These are phyloP conservation scores for Metschnikowia hibisci DNA, from an alignment of 805 yeast species.

Conservation along the genomic window DNA sequence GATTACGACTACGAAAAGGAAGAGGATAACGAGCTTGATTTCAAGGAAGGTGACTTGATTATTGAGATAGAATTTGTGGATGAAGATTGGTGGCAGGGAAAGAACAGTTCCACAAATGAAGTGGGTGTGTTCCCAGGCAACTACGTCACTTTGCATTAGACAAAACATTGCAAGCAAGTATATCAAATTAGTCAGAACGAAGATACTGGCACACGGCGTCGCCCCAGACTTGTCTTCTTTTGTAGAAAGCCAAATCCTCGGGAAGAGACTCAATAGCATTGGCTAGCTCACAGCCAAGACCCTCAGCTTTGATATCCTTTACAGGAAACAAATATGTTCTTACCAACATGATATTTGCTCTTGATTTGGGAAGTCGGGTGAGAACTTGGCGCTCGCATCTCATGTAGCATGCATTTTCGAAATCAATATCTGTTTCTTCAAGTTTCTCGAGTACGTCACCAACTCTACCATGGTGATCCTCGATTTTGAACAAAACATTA, in stretches of 20 bases:
- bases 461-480: conserved; percentile 39
- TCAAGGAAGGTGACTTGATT: conserved; percentile 79
- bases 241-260: conserved; percentile 36
- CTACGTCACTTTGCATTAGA: conserved; percentile 50
- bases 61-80: conserved; percentile 82
- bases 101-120: conserved; percentile 59
- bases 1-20: conserved; percentile 81
- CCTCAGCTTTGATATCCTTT: conserved; percentile 28
- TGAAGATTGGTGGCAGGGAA: conserved; percentile 98
- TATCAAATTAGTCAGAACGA: conserved; percentile 1
- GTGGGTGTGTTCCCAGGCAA: conserved; percentile 89
- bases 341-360: conserved; percentile 36
- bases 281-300: conserved; percentile 27
- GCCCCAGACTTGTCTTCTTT: conserved; percentile 37
- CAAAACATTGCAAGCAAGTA: too few species aligned
- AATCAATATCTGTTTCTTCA: conserved; percentile 34
- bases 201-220: conserved; percentile 33
- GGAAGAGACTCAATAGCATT: conserved; percentile 36
- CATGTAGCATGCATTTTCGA: conserved; percentile 31
- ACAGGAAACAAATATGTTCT: conserved; percentile 36
- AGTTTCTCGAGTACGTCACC: conserved; percentile 33
- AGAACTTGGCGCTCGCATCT: conserved; percentile 37
- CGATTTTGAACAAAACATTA: conserved; percentile 43
- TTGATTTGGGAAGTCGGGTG: conserved; percentile 32
- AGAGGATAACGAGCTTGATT: conserved; percentile 87